These are phyloP conservation scores for Irpex sp. DNA, from an alignment of 1,284 basidiomycete genomes.

Conservation along the genomic window DNA sequence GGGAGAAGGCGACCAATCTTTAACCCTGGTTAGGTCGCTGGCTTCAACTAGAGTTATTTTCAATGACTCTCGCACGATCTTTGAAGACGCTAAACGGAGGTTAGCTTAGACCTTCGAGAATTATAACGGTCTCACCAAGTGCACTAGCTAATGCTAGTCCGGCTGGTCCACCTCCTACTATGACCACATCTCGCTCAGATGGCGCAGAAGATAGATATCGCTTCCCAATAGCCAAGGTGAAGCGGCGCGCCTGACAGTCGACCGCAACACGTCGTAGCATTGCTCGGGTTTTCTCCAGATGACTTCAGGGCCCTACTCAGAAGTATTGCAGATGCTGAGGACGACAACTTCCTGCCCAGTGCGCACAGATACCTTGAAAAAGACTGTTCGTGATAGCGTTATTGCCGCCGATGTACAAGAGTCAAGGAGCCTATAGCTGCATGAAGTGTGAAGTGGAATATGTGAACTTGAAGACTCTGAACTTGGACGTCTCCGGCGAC, in stretches of 20 bases:
- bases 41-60: constrained; percentile 77
- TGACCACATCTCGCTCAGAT: constrained; percentile 68
- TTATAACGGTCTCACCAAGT: constrained; percentile 53
- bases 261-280: neutral
- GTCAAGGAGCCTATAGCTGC: no score
- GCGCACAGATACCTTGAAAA: no score
- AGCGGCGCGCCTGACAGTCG: neutral
- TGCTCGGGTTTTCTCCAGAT: neutral
- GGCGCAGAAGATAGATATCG: neutral
- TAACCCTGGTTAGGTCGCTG: constrained; percentile 63
- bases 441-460: no score
- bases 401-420: no score
- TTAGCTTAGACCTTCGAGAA: constrained; percentile 1
- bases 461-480: neutral
- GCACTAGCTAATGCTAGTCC: constrained; percentile 88
- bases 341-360: no score
- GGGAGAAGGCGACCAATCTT: constrained; percentile 56
- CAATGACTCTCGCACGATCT: constrained; percentile 41
- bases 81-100: constrained; percentile 44
- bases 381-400: no score
- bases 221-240: neutral
- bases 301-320: no score
- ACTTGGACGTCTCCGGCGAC: neutral
- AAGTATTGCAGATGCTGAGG: no score
- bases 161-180: constrained; percentile 92